Evolutionary conservation across 805 yeast species (phyloP).

Genomic region (Metschnikowia koreensis): DNA sequence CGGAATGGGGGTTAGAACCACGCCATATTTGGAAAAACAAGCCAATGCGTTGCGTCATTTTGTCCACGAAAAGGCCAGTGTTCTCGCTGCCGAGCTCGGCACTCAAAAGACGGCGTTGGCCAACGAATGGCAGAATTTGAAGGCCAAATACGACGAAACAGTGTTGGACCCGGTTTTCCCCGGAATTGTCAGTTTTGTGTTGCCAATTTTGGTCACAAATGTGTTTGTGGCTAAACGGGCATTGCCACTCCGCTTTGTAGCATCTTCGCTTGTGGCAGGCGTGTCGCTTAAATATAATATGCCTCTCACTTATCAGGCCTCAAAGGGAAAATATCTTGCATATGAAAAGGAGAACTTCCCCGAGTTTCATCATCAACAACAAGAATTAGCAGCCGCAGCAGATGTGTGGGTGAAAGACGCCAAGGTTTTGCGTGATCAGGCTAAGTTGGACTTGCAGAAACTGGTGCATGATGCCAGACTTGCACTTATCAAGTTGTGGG

Average conservation of each 20-base stretch:
- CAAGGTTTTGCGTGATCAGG: constrained; percentile 8
- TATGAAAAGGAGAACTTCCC: constrained; percentile 33
- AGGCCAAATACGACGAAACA: constrained; percentile 29
- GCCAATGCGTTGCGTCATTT: constrained; percentile 39
- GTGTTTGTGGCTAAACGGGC: constrained; percentile 48
- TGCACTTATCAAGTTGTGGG: constrained; percentile 10
- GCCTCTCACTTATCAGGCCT: constrained; percentile 36
- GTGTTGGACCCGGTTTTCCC: constrained; percentile 58
- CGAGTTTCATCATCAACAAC: constrained; percentile 29
- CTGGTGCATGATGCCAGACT: constrained; percentile 19
- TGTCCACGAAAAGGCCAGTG: constrained; percentile 36
- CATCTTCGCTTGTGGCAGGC: constrained; percentile 52
- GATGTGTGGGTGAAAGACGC: constrained; percentile 14
- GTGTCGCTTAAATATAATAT: constrained; percentile 43
- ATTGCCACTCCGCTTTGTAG: constrained; percentile 48
- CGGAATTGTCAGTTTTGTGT: constrained; percentile 50
- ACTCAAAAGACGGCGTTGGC: constrained; percentile 47
- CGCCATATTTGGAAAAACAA: constrained; percentile 46
- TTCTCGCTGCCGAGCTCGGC: constrained; percentile 42
- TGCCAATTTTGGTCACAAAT: constrained; percentile 56
- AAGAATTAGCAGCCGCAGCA: constrained; percentile 16
- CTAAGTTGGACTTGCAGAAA: constrained; percentile 16
- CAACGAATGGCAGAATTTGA: constrained; percentile 40
- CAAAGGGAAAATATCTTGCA: constrained; percentile 18
- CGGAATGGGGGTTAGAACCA: constrained; percentile 55